Evolutionary conservation across 495 filamentous ascomycete species (phyloP).

Genomic region (Aspergillus affinis): DNA sequence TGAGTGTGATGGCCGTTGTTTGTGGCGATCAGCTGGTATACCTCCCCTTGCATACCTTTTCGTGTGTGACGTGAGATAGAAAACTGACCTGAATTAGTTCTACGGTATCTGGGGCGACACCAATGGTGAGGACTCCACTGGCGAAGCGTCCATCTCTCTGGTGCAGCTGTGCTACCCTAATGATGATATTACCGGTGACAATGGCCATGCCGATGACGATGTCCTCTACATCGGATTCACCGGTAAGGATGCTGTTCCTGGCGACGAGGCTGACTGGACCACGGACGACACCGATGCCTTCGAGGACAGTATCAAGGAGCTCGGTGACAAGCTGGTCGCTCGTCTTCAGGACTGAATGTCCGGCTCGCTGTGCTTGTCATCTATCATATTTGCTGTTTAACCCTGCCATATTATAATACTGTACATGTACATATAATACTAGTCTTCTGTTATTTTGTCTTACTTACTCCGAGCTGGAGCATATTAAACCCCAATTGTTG

Average conservation of each 20-base stretch:
- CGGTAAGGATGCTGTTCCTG: slow-evolving; percentile 48
- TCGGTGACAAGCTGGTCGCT: slow-evolving; percentile 45
- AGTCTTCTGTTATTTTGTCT: background rate
- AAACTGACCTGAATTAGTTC: slow-evolving; percentile 31
- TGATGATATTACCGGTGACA: slow-evolving; percentile 44
- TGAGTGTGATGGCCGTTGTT: slow-evolving; percentile 65
- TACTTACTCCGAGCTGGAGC: slow-evolving; percentile 9
- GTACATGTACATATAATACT: background rate
- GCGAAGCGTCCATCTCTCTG: slow-evolving; percentile 57
- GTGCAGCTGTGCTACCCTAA: slow-evolving; percentile 57
- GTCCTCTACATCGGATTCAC: slow-evolving; percentile 58
- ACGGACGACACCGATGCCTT: slow-evolving; percentile 44
- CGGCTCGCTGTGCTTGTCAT: background rate
- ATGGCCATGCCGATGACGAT: slow-evolving; percentile 48
- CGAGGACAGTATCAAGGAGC: slow-evolving; percentile 45
- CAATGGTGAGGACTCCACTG: slow-evolving; percentile 55
- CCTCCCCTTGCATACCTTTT: background rate
- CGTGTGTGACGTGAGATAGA: background rate
- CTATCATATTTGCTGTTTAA: background rate
- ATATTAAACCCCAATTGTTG: slow-evolving; percentile 16
- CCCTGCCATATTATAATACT: background rate
- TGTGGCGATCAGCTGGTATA: slow-evolving; percentile 55
- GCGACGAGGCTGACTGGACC: slow-evolving; percentile 50
- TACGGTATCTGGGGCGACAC: slow-evolving; percentile 70
- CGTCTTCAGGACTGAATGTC: slow-evolving; percentile 10